A percentile compares a stretch with the other conserved stretches of the same genome.
These are phyloP conservation scores for Candida gorgasii DNA, from an alignment of 805 yeast species.

Conservation along the genomic window DNA sequence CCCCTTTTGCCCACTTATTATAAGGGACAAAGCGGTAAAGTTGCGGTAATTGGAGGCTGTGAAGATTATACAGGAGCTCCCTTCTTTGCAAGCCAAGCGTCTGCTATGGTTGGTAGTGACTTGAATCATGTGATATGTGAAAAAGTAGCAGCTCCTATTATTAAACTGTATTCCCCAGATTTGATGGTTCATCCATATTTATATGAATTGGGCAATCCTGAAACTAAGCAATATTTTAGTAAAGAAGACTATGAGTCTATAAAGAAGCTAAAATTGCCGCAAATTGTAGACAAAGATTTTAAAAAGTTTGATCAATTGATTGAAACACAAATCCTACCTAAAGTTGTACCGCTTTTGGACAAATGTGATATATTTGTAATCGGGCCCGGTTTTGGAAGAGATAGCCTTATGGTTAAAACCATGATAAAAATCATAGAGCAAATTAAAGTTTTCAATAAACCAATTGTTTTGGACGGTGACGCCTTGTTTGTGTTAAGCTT, in stretches of 20 bases:
- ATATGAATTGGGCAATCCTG: conserved; percentile 46
- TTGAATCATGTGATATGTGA: conserved; percentile 91
- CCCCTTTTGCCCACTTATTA: conserved; percentile 72
- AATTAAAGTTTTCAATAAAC: conserved; percentile 56
- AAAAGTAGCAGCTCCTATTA: conserved; percentile 69
- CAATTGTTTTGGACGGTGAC: conserved; percentile 90
- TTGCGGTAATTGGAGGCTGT: conserved; percentile 90
- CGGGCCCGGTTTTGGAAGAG: conserved; percentile 96
- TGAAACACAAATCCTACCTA: conserved; percentile 51
- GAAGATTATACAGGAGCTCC: conserved; percentile 98
- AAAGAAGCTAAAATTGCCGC: conserved; percentile 18
- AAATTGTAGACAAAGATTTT: conserved; percentile 23
- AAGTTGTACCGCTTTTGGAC: conserved; percentile 54
- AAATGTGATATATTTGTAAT: conserved; percentile 80
- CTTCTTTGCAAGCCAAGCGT: conserved; percentile 81
- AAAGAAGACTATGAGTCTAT: conserved; percentile 21
- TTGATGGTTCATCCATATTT: conserved; percentile 95
- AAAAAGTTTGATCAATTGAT: conserved; percentile 31
- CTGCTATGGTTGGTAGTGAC: conserved; percentile 85
- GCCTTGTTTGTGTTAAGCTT: conserved; percentile 68
- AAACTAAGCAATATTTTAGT: conserved; percentile 18
- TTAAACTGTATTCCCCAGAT: conserved; percentile 88
- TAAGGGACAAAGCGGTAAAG: conserved; percentile 90
- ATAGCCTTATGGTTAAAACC: conserved; percentile 61
- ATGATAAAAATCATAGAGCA: conserved; percentile 58